Evolutionary conservation across 192 early-diverging fungal genomes (phyloP).

Genomic region (Backusella sp.): DNA sequence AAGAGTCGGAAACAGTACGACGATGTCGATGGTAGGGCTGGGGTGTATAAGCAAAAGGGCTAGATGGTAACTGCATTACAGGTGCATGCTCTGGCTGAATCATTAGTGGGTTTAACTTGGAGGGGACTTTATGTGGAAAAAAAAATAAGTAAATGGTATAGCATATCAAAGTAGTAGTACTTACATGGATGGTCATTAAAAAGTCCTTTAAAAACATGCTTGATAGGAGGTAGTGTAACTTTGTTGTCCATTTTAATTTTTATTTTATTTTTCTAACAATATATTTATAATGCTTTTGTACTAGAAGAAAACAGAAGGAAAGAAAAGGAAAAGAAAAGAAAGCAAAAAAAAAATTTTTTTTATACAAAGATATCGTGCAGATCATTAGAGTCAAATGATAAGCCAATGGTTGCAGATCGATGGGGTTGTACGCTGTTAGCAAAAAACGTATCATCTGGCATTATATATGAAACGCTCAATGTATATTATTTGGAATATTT

Average conservation of each 20-base stretch:
- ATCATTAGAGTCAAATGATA: background rate
- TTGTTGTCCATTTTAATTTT: conserved; percentile 1
- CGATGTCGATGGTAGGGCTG: background rate
- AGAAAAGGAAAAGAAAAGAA: background rate
- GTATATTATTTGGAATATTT: background rate
- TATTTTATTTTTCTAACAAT: background rate
- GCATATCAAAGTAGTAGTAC: background rate
- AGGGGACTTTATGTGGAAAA: background rate
- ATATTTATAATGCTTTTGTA: background rate
- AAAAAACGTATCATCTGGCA: background rate
- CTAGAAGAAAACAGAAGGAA: background rate
- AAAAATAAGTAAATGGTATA: background rate
- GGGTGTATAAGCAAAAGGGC: background rate
- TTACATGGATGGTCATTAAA: background rate
- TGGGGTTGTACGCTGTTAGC: background rate
- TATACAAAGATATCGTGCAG: conserved; percentile 5
- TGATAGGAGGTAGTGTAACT: conserved; percentile 11
- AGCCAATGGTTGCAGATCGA: background rate
- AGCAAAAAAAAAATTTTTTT: background rate
- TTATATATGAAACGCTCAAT: background rate
- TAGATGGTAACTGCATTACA: background rate
- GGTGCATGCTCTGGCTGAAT: background rate
- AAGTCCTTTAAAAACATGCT: conserved; percentile 5
- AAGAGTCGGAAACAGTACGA: conserved; percentile 11
- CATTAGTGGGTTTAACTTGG: background rate